Percentiles rank a stretch among this genome's conserved stretches.
These are phyloP conservation scores for Phyllosticta citribraziliensis DNA, from an alignment of 2,329 filamentous ascomycete species.

Conservation along the genomic window DNA sequence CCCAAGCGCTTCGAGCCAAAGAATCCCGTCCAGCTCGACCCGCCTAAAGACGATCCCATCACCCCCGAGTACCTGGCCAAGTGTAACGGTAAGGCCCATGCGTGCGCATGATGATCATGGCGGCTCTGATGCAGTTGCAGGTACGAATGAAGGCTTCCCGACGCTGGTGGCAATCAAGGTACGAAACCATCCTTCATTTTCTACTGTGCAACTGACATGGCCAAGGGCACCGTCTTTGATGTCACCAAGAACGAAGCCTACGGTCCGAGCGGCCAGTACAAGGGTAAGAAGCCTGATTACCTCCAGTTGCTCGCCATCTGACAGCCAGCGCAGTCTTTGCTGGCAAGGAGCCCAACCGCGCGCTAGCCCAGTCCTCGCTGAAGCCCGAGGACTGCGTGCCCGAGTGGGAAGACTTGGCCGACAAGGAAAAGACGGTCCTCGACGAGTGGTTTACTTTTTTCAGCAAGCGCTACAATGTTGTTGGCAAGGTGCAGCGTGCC, in stretches of 20 bases:
- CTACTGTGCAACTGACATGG: background rate
- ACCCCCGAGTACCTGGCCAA: constrained; percentile 67
- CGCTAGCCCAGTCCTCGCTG: constrained; percentile 75
- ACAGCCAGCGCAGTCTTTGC: constrained; percentile 62
- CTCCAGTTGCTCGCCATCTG: background rate
- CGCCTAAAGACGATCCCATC: constrained; percentile 83
- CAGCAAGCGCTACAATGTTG: constrained; percentile 89
- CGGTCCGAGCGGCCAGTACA: constrained; percentile 70
- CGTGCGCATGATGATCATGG: background rate
- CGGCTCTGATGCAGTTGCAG: constrained; percentile 31
- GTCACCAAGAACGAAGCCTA: constrained; percentile 86
- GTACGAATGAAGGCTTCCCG: constrained; percentile 51
- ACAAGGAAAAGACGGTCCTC: constrained; percentile 75
- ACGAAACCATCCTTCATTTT: background rate
- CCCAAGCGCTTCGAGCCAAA: constrained; percentile 66
- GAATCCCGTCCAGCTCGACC: constrained; percentile 60
- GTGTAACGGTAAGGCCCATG: constrained; percentile 62
- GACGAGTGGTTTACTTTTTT: constrained; percentile 96
- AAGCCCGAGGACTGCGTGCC: constrained; percentile 73
- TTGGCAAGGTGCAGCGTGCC: constrained; percentile 41
- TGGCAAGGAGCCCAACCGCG: constrained; percentile 91
- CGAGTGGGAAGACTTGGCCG: constrained; percentile 72
- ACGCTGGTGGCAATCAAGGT: constrained; percentile 53
- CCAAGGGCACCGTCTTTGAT: constrained; percentile 83
- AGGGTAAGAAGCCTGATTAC: constrained; percentile 48